Percentiles rank a stretch among this genome's conserved stretches.
phyloP scores from a whole-genome alignment of 2,329 filamentous ascomycete species.

The Diaporthe humulicola region DNA sequence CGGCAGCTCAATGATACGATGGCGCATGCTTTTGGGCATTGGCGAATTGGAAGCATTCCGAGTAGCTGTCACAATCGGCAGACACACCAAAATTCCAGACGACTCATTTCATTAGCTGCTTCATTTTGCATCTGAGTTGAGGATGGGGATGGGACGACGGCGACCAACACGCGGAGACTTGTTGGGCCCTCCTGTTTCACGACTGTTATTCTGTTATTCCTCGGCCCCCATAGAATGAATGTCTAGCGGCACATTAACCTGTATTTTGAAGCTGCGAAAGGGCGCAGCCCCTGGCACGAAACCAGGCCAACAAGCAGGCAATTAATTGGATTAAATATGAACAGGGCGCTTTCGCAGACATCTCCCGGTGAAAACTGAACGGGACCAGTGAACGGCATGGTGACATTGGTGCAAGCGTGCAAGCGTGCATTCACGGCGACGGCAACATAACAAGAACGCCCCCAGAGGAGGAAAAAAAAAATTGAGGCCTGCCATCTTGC shows the following conservation, averaged over 20 bases:
- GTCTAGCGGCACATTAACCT: not conserved
- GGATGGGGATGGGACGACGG: conserved; percentile 1
- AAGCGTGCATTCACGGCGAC: not conserved
- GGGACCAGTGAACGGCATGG: conserved; percentile 7
- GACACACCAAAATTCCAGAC: conserved; percentile 24
- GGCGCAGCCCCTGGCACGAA: not conserved
- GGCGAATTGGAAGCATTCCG: conserved; percentile 37
- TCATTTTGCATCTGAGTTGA: conserved; percentile 24
- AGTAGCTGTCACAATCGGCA: conserved; percentile 28
- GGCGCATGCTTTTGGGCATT: conserved; percentile 12
- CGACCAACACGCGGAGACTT: conserved; percentile 2
- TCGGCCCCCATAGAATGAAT: not conserved
- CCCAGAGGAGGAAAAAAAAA: not conserved
- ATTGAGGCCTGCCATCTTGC: conserved; percentile 7
- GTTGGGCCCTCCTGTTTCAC: conserved; percentile 34
- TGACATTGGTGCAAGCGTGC: conserved; percentile 2
- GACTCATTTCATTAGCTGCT: conserved; percentile 8
- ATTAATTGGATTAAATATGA: not conserved
- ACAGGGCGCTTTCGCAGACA: not conserved
- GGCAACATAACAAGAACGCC: not conserved
- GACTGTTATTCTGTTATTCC: conserved; percentile 1
- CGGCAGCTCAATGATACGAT: conserved; percentile 31
- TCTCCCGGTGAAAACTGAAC: not conserved
- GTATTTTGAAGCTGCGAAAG: not conserved
- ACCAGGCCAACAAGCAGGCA: not conserved